phyloP scores from a whole-genome alignment of 129 eudicot species.

The Oenanthe sinensis region DNA sequence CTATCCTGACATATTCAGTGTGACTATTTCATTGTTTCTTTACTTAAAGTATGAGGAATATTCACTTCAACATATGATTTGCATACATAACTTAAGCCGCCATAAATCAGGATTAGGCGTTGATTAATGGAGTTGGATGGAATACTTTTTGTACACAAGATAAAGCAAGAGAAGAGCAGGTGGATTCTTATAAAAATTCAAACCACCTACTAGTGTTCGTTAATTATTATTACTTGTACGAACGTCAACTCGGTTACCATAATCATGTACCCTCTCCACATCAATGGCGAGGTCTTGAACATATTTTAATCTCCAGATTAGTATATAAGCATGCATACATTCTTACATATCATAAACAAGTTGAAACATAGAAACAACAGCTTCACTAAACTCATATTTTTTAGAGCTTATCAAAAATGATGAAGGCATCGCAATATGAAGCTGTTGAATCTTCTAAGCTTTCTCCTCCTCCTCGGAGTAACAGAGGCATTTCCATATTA shows the following conservation, averaged over 20 bases:
- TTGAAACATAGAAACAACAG: neutral
- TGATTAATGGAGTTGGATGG: slow-evolving; percentile 8
- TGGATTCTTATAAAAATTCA: neutral
- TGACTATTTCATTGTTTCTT: neutral
- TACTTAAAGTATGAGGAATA: neutral
- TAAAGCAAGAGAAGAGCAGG: slow-evolving; percentile 12
- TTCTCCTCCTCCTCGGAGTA: slow-evolving; percentile 23
- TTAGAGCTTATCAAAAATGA: neutral
- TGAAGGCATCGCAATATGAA: slow-evolving; percentile 40
- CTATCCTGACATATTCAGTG: neutral
- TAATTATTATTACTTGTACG: neutral
- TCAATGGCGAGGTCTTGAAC: neutral
- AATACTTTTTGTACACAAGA: neutral
- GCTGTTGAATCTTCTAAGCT: slow-evolving; percentile 32
- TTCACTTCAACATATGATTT: neutral
- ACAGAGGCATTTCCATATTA: slow-evolving; percentile 45
- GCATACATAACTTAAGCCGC: slow-evolving; percentile 3
- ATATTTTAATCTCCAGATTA: neutral
- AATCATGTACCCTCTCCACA: slow-evolving; percentile 12
- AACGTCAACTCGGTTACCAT: neutral
- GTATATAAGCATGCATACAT: neutral
- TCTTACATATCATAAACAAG: slow-evolving; percentile 6
- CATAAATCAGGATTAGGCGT: neutral
- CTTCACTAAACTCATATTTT: neutral
- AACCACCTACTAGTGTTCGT: neutral